Base-by-base conservation (phyloP, 768 basidiomycete genomes). In the Boletus bicolor region DNA sequence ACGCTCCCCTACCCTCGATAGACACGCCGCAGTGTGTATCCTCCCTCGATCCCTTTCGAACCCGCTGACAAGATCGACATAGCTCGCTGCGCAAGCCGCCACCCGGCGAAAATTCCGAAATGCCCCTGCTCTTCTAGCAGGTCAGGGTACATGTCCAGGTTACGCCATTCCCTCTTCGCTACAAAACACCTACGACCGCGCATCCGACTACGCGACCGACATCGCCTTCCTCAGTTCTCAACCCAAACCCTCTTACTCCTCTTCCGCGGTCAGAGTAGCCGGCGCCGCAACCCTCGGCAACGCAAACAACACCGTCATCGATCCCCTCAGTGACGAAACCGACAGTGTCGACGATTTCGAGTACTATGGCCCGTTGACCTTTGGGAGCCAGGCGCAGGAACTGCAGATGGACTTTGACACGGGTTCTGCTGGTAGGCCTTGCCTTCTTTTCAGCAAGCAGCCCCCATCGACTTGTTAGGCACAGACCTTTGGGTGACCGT, bases 371-470 rank as follows among this genome's bases (percentile, higher is more conserved):
- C 35, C 41, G 5, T 51, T 85, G 45, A 36, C 59, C 6, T 74
- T 89, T 49, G 88, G 87, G 10, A 82, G 82, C 17, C 79, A 80
- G 1, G 60, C 71, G 1, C 85, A 87, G 66, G 50, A 58, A 21
- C 62, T 88, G 17, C 73, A 76, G 3, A 76, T 88, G 35, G 81
- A 85, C 66, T 72, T 88, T 59, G 87, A 89, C 67, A 88, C 87
- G 3, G 85, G 87, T 48, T 84, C 82, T 7, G 61, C 65, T 19
- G 65, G 65, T 68, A 35, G 9, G 58, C 1, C 39, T 2, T 34
- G 17, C 15, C 17, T 34, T 19, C 12, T 26, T 39, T 14, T 52
- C n/a, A 7, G 17, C 8, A 34, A 28, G 17, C 4, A 0, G 8
- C n/a, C 8, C 8, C 9, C 26, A 30, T 32, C 36, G 9, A 35